phyloP scores from a whole-genome alignment of 257 asterid species.

The Capsicum pubescens region DNA sequence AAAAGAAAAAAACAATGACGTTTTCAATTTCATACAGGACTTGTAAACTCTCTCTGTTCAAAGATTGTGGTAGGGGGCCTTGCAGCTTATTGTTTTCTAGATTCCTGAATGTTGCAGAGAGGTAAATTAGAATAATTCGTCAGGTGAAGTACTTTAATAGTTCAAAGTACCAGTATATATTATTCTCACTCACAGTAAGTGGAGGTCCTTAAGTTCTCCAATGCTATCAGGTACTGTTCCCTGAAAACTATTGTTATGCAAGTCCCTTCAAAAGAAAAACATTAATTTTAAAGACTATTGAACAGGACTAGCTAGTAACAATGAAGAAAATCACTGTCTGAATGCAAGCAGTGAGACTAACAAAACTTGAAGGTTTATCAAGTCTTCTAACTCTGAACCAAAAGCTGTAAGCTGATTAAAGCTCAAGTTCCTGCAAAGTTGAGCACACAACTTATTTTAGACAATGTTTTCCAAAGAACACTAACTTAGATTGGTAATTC shows the following conservation, averaged over 20 bases:
- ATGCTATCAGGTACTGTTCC: conserved; percentile 82
- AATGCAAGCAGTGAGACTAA: conserved; percentile 49
- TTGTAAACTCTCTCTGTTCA: conserved; percentile 71
- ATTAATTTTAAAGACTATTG: not conserved
- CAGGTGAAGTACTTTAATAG: conserved; percentile 22
- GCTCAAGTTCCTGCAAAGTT: conserved; percentile 80
- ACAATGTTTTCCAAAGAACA: not conserved
- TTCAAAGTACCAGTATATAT: not conserved
- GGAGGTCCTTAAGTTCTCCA: conserved; percentile 79
- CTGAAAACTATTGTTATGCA: conserved; percentile 79
- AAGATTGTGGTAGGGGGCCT: conserved; percentile 90
- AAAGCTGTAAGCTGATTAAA: conserved; percentile 79
- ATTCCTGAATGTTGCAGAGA: conserved; percentile 55
- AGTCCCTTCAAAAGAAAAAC: conserved; percentile 59
- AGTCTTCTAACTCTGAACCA: conserved; percentile 84
- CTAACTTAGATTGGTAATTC: conserved; percentile 3
- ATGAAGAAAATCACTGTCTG: not conserved
- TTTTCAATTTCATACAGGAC: conserved; percentile 56
- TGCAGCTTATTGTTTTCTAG: conserved; percentile 81
- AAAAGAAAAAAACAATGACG: not conserved
- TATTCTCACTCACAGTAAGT: conserved; percentile 64
- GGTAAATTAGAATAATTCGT: conserved; percentile 14
- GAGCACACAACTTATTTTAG: not conserved
- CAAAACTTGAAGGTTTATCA: conserved; percentile 88
- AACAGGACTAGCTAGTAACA: not conserved